Conservation (phyloP, 2,329 filamentous ascomycete genomes). For the Blumeriella jaapii region DNA sequence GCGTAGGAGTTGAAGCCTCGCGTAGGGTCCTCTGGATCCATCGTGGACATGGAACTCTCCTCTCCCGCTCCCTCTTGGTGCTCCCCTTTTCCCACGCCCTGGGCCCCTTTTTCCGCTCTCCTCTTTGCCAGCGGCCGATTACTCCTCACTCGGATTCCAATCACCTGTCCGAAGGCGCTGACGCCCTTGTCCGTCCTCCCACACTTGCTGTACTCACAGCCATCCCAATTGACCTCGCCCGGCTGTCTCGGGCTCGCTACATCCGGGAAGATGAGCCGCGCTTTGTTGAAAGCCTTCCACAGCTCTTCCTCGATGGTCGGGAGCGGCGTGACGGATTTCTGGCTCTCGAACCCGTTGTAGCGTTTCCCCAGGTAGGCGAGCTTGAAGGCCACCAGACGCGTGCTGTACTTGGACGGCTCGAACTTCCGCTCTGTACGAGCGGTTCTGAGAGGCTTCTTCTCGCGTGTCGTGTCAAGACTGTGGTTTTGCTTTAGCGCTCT, state of each 20-base stretch:
- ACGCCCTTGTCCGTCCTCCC: constrained; percentile 88
- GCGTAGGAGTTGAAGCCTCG: constrained; percentile 18
- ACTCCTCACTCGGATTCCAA: constrained; percentile 73
- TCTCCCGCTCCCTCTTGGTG: no score
- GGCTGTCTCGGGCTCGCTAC: constrained; percentile 31
- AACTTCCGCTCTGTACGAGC: constrained; percentile 31
- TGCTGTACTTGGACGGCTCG: constrained; percentile 71
- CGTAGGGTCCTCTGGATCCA: not conserved
- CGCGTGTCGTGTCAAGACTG: constrained; percentile 10
- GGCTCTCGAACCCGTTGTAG: constrained; percentile 90
- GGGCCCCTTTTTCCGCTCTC: constrained; percentile 14
- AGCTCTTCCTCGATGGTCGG: constrained; percentile 87
- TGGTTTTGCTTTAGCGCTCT: constrained; percentile 1
- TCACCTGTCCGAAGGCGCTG: constrained; percentile 92
- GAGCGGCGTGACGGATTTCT: constrained; percentile 52
- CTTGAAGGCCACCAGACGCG: constrained; percentile 79
- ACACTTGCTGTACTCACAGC: constrained; percentile 88
- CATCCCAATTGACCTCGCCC: constrained; percentile 62
- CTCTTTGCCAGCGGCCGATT: constrained; percentile 47
- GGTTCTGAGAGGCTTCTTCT: constrained; percentile 32
- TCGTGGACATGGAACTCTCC: no score
- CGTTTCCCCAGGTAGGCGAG: constrained; percentile 84
- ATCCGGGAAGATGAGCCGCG: constrained; percentile 65
- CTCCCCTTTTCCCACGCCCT: constrained; percentile 1
- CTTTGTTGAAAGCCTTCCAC: constrained; percentile 80